These are phyloP conservation scores for Fraxinus americana DNA, from an alignment of 257 asterid species.

Conservation along the genomic window DNA sequence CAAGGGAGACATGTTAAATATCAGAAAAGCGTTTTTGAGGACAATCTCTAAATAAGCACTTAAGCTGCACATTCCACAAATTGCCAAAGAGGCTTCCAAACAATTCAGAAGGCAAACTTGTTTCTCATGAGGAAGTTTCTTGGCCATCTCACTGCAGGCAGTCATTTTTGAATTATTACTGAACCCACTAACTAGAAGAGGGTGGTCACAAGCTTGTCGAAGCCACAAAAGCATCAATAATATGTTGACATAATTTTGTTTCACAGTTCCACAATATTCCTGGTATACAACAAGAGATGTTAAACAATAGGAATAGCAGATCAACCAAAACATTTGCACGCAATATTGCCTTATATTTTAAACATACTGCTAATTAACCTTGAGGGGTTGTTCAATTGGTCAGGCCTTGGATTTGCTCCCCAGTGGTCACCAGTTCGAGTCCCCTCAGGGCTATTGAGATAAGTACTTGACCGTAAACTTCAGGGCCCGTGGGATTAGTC, in stretches of 20 bases:
- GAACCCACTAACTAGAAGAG: conserved; percentile 85
- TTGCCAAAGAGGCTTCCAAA: conserved; percentile 81
- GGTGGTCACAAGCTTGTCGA: conserved; percentile 99
- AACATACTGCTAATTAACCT: conserved; percentile 76
- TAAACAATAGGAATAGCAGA: conserved; percentile 21
- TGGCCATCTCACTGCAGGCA: conserved; percentile 76
- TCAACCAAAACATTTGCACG: conserved; percentile 16
- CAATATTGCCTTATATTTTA: conserved; percentile 24
- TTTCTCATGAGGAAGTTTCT: conserved; percentile 75
- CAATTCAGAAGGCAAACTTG: conserved; percentile 66
- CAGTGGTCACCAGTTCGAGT: too few species aligned
- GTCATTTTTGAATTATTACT: conserved; percentile 51
- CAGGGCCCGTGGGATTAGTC: too few species aligned
- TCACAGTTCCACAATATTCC: conserved; percentile 97
- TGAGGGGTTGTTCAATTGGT: too few species aligned
- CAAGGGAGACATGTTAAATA: not conserved
- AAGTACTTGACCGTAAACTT: too few species aligned
- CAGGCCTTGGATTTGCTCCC: too few species aligned
- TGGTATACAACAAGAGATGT: conserved; percentile 34
- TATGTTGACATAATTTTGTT: conserved; percentile 91
- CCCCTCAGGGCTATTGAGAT: too few species aligned
- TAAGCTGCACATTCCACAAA: conserved; percentile 90
- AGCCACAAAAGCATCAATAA: conserved; percentile 92
- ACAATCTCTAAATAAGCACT: conserved; percentile 29
- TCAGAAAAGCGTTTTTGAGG: not conserved